Conservation (phyloP, 2,329 filamentous ascomycete species). For the Nakataea oryzae region DNA sequence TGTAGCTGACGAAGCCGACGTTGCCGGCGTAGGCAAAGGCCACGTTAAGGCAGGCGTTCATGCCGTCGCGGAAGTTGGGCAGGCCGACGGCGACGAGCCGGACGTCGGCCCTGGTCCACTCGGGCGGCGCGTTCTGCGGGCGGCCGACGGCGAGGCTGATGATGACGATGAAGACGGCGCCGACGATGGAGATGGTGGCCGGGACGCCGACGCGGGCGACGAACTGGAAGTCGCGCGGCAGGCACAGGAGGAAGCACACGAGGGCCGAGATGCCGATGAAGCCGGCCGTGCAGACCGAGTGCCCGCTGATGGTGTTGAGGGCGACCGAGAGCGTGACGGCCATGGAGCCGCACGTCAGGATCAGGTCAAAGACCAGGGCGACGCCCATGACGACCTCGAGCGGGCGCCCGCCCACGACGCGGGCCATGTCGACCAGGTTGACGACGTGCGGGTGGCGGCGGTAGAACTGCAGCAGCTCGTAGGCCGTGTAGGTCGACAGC, state of each 20-base stretch:
- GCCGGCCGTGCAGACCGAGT: conserved; percentile 1
- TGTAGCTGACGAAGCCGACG: conserved; percentile 3
- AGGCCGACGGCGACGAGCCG: neutral
- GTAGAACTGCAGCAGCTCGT: conserved; percentile 4
- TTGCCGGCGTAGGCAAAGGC: conserved; percentile 1
- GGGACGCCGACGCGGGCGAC: conserved; percentile 1
- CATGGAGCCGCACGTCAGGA: neutral
- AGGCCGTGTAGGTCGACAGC: conserved; percentile 2
- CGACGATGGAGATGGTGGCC: neutral
- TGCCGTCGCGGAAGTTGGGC: neutral
- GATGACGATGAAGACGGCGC: conserved; percentile 2
- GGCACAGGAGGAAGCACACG: neutral
- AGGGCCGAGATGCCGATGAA: conserved; percentile 1
- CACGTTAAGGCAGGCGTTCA: conserved; percentile 2
- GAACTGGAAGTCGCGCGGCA: neutral
- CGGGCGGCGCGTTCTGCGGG: neutral
- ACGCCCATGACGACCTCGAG: conserved; percentile 1
- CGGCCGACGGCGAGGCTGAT: neutral
- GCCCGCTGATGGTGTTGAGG: neutral
- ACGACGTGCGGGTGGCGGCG: conserved; percentile 1
- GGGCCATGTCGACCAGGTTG: conserved; percentile 2
- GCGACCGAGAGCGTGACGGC: neutral
- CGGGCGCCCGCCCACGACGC: neutral
- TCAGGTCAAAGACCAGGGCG: neutral
- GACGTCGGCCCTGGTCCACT: neutral